phyloP scores from a whole-genome alignment of 2,329 filamentous ascomycete genomes.

The Calonectria naviculata region DNA sequence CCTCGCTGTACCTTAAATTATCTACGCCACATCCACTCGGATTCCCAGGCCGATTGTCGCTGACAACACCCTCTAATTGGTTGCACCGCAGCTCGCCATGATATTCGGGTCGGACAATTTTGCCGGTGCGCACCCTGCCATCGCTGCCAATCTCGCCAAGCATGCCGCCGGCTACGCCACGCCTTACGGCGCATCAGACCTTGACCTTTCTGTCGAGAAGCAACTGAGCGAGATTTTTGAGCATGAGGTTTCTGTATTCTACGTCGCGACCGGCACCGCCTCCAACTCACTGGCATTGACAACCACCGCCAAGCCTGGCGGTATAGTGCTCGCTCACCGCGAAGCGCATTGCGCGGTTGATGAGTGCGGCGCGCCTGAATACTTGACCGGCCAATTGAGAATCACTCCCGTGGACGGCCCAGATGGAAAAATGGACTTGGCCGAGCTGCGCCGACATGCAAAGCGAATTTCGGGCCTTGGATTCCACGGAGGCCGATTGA shows the following conservation, averaged over 20 bases:
- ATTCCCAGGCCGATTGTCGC: not conserved
- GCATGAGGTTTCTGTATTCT: not conserved
- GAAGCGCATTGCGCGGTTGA: not conserved
- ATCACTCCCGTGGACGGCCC: not conserved
- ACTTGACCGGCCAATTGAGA: not conserved
- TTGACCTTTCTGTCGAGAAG: not conserved
- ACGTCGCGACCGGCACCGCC: slow-evolving; percentile 9
- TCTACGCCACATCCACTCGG: not conserved
- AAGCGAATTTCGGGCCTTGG: not conserved
- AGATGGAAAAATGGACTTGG: not conserved
- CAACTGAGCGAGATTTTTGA: slow-evolving; percentile 4
- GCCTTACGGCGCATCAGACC: not conserved
- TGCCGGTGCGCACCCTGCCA: slow-evolving; percentile 5
- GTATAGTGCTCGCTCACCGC: not conserved
- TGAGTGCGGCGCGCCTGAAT: slow-evolving; percentile 13
- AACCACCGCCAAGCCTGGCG: not conserved
- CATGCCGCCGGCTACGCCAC: not conserved
- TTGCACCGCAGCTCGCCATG: not conserved
- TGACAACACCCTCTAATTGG: not conserved
- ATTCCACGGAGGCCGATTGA: not conserved
- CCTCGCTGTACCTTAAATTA: not conserved
- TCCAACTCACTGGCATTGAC: slow-evolving; percentile 3
- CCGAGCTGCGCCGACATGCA: not conserved
- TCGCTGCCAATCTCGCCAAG: slow-evolving; percentile 3
- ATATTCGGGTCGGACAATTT: slow-evolving; percentile 9